These are phyloP conservation scores for Flaveria sonorensis DNA, from an alignment of 129 eudicot species.

Conservation along the genomic window DNA sequence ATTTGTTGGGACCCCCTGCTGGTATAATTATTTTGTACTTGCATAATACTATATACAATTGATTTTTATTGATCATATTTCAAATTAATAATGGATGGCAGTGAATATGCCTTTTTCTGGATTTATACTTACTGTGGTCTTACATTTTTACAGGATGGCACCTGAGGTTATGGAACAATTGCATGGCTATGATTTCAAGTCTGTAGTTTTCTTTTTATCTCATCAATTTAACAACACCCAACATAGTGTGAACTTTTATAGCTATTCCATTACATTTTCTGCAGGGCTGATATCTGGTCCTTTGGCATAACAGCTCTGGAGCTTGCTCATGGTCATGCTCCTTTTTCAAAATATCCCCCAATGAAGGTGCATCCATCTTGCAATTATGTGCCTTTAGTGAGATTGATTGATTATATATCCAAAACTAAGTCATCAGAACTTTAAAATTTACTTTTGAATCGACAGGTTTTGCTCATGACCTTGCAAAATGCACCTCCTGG, in stretches of 20 bases:
- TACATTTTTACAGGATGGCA: neutral
- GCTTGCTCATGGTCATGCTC: conserved; percentile 99
- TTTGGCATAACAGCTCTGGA: conserved; percentile 97
- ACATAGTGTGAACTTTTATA: neutral
- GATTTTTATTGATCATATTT: neutral
- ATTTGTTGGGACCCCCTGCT: neutral
- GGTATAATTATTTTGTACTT: neutral
- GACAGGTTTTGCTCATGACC: conserved; percentile 25
- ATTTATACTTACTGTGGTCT: neutral
- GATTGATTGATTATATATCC: neutral
- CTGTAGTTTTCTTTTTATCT: neutral
- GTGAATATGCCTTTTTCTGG: neutral
- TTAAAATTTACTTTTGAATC: neutral
- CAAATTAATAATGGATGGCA: neutral
- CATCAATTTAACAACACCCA: too few species aligned
- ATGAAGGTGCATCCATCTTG: conserved; percentile 67
- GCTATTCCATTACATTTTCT: conserved; percentile 21
- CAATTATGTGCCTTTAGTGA: neutral
- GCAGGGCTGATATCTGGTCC: conserved; percentile 99
- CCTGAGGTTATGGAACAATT: neutral
- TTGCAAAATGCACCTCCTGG: conserved; percentile 22
- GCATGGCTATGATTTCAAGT: neutral
- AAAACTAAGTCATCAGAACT: neutral
- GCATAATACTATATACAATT: neutral
- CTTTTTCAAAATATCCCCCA: conserved; percentile 96